Evolutionary conservation across 495 filamentous ascomycete species (phyloP).

Genomic region (Xylaria scruposa): DNA sequence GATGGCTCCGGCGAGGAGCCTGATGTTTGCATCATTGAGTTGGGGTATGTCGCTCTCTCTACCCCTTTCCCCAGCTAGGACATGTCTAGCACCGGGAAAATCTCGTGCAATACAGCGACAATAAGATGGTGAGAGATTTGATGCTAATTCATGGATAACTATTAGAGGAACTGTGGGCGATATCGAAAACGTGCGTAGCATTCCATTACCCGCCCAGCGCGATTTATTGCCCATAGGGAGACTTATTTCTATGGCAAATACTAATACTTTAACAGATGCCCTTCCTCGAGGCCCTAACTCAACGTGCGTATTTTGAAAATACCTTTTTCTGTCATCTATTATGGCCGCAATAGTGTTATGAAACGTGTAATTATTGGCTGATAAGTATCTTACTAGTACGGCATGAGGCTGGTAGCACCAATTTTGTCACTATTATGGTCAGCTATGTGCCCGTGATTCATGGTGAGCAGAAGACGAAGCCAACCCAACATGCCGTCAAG

Average conservation of each 20-base stretch:
- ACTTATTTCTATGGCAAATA: neutral
- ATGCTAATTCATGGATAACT: neutral
- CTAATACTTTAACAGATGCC: constrained; percentile 54
- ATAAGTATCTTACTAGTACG: constrained; percentile 49
- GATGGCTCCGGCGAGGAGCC: constrained; percentile 83
- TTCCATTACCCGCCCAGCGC: neutral
- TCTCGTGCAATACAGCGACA: neutral
- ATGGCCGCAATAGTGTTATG: neutral
- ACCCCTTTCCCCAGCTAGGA: neutral
- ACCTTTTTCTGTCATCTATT: neutral
- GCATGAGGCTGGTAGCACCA: constrained; percentile 72
- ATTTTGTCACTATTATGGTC: constrained; percentile 88
- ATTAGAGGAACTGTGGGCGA: constrained; percentile 63
- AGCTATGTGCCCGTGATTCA: constrained; percentile 75
- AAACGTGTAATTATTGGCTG: neutral
- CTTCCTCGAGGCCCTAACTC: constrained; percentile 86
- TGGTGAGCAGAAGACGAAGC: constrained; percentile 97
- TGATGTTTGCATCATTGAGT: constrained; percentile 82
- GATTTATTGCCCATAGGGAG: neutral
- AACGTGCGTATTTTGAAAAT: constrained; percentile 44
- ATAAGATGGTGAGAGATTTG: neutral
- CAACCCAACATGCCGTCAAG: constrained; percentile 88
- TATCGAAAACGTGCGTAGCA: constrained; percentile 69
- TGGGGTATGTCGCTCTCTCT: constrained; percentile 23
- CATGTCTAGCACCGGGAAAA: neutral